Evolutionary conservation across 106 monocot genomes (phyloP).

Genomic region (Allium cepa): DNA sequence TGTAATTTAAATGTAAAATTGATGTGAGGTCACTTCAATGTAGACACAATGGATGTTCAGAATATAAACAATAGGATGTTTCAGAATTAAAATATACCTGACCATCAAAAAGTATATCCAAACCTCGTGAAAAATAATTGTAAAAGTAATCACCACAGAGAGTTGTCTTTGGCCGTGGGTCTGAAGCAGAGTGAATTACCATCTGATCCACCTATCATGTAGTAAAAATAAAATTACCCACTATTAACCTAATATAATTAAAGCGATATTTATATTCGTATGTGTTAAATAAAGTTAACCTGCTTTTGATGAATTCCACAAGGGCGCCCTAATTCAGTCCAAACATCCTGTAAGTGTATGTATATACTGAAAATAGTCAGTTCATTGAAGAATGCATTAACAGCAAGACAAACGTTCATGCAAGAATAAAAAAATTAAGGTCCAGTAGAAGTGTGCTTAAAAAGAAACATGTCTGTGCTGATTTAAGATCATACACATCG

Average conservation of each 20-base stretch:
- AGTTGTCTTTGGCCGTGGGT: constrained; percentile 77
- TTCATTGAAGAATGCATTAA: not conserved
- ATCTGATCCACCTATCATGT: constrained; percentile 81
- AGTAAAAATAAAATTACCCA: too few relatives aligned
- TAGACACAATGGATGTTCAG: not conserved
- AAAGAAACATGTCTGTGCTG: too few relatives aligned
- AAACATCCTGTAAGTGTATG: constrained; percentile 58
- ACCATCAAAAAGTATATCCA: constrained; percentile 96
- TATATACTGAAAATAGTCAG: not conserved
- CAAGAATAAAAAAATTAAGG: too few relatives aligned
- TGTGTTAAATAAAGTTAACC: constrained; percentile 18
- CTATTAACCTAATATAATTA: not conserved
- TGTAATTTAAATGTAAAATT: constrained; percentile 3
- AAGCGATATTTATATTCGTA: too few relatives aligned
- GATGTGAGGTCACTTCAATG: not conserved
- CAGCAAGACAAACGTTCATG: not conserved
- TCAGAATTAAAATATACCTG: constrained; percentile 67
- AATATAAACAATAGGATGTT: not conserved
- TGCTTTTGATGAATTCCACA: constrained; percentile 98
- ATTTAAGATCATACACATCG: too few relatives aligned
- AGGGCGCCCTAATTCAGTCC: constrained; percentile 90
- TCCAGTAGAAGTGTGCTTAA: too few relatives aligned
- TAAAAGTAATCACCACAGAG: constrained; percentile 98
- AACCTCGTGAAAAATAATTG: constrained; percentile 89
- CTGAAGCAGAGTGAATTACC: constrained; percentile 97